Evolutionary conservation across 202 grass and related monocot genomes (phyloP).

Genomic region (Setaria italica): DNA sequence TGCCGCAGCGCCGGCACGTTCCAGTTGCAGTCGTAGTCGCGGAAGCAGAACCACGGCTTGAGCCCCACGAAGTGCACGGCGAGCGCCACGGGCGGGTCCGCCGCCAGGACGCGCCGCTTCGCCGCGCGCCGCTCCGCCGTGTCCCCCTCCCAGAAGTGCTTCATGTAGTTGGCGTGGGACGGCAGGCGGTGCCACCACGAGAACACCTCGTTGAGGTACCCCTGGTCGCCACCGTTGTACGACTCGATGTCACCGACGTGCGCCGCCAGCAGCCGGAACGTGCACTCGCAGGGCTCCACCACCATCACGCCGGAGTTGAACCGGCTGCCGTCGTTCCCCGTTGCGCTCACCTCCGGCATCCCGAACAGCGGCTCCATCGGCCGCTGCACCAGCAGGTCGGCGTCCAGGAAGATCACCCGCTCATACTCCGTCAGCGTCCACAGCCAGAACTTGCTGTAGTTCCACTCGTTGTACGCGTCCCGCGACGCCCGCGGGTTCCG

Average conservation of each 20-base stretch:
- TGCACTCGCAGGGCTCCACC: constrained; percentile 67
- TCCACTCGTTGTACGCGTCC: constrained; percentile 65
- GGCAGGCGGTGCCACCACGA: constrained; percentile 73
- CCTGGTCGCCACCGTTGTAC: constrained; percentile 80
- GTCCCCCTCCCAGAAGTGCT: constrained; percentile 56
- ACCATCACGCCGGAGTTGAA: constrained; percentile 75
- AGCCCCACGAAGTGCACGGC: constrained; percentile 69
- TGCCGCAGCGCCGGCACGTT: constrained; percentile 46
- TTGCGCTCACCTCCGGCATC: constrained; percentile 54
- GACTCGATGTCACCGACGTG: constrained; percentile 60
- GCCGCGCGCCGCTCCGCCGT: constrained; percentile 39
- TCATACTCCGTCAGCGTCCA: constrained; percentile 72
- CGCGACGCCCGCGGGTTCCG: constrained; percentile 50
- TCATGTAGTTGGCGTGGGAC: constrained; percentile 62
- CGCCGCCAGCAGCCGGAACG: constrained; percentile 54
- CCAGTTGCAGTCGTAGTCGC: constrained; percentile 82
- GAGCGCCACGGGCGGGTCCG: constrained; percentile 53
- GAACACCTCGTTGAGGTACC: constrained; percentile 77
- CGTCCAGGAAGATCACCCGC: constrained; percentile 59
- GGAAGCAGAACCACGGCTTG: constrained; percentile 75
- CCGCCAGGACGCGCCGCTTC: constrained; percentile 43
- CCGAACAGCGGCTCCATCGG: constrained; percentile 51
- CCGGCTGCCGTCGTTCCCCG: constrained; percentile 45
- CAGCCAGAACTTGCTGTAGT: constrained; percentile 73
- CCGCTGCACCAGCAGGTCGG: constrained; percentile 59